Base-by-base conservation (phyloP, 805 yeast genomes). In the Myxozyma lipomycoides region DNA sequence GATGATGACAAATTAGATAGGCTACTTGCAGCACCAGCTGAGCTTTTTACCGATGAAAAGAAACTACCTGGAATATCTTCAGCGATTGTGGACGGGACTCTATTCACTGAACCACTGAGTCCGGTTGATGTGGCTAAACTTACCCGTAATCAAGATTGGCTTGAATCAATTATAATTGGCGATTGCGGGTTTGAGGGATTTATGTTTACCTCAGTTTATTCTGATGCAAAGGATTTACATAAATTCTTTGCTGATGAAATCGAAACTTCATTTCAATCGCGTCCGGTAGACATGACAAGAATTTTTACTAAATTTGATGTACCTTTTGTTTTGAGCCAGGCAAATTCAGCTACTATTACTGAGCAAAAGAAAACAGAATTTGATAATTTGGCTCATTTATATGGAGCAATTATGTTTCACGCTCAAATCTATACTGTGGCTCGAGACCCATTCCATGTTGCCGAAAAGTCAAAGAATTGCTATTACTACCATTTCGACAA, bases 401-500 rank as follows among this genome's bases (percentile, higher is more conserved):
- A 7, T 35, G 38, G 38, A 7, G 12, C 38, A 35, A 17, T 35
- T 17, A 28, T 25, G 18, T 50, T 50, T 43, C 41, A 50, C 44
- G 32, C 54, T 30, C 50, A 46, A 10, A 45, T 39, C 7, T 50
- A 50, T 35, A 26, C 26, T 26, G n/a, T 45, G 9, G 54, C 47
- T 32, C 49, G 54, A 12, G 46, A 49, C 43, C 50, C 23, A 3
- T 32, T 18, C 26, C 22, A 40, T 21, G 50, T 37, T 10, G n/a
- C 21, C 24, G 34, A 43, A 23, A 39, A 25, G 12, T 28, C n/a
- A 4, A 32, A 32, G 19, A 47, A 47, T 18, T 50, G 48, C 6
- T 51, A 42, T 37, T 43, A 23, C 12, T 51, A 51, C 19, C 55
- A 51, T 30, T 46, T 51, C 28, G 51, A 51, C 43, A 51, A 51